phyloP scores from a whole-genome alignment of 2,329 filamentous ascomycete genomes.

The Dactylellina cionopaga region DNA sequence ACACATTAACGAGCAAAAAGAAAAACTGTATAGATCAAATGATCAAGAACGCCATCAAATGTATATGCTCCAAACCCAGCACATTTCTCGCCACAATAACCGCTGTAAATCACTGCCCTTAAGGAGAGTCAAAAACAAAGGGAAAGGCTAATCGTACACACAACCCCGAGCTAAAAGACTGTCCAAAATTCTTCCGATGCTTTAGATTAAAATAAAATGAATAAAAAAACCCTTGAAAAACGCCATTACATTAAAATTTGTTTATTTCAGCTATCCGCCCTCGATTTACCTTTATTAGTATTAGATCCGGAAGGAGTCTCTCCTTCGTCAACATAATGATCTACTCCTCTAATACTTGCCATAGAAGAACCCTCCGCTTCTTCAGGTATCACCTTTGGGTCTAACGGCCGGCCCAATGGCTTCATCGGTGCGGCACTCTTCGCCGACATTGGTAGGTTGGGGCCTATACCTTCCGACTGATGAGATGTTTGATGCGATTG shows the following conservation, averaged over 20 bases:
- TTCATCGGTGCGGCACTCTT: constrained; percentile 41
- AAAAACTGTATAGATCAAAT: too few species aligned
- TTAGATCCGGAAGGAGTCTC: neutral
- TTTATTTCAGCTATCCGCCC: constrained; percentile 5
- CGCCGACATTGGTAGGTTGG: constrained; percentile 29
- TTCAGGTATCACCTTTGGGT: constrained; percentile 47
- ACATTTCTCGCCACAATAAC: neutral
- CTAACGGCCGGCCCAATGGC: constrained; percentile 33
- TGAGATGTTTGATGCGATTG: constrained; percentile 18
- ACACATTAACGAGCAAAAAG: too few species aligned
- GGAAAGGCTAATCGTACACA: constrained; percentile 31
- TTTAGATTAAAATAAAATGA: neutral
- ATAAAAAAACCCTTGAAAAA: neutral
- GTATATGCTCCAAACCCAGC: constrained; percentile 17
- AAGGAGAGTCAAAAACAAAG: too few species aligned
- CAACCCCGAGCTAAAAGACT: neutral
- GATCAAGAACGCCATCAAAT: constrained; percentile 26
- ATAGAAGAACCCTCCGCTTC: constrained; percentile 47
- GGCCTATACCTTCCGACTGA: constrained; percentile 42
- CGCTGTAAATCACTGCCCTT: neutral
- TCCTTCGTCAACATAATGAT: constrained; percentile 22
- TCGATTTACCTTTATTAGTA: constrained; percentile 32
- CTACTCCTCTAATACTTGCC: constrained; percentile 39
- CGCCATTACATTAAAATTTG: neutral
- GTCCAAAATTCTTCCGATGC: too few species aligned